A percentile compares a stretch with the other conserved stretches of the same genome.
Evolutionary conservation across 2,329 filamentous ascomycete genomes (phyloP).

Genomic region (Diplodia corticola): DNA sequence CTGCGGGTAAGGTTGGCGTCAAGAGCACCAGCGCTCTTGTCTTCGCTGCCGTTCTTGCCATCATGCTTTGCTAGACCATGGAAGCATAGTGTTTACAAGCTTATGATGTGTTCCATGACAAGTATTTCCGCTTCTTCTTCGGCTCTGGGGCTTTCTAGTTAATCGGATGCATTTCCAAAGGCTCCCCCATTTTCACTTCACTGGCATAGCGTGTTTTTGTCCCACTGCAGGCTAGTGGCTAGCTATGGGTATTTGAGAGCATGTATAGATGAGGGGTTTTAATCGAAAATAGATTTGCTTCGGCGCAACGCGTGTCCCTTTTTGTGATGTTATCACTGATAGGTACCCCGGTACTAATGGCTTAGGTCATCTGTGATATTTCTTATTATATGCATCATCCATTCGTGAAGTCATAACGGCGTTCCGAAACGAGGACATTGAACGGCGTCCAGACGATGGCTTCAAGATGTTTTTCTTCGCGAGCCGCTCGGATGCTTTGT

Average conservation of each 20-base stretch:
- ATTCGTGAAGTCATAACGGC: too few species aligned
- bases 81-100: conserved; percentile 17
- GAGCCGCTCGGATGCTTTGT: too few species aligned
- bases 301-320: not conserved
- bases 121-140: conserved; percentile 8
- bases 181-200: not conserved
- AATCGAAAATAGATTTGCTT: conserved; percentile 12
- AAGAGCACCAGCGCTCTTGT: conserved; percentile 22
- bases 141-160: conserved; percentile 11
- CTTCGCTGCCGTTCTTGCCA: conserved; percentile 20
- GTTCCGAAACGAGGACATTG: too few species aligned
- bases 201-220: not conserved
- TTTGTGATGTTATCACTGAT: not conserved
- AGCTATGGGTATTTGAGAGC: not conserved
- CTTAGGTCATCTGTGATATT: too few species aligned
- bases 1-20: conserved; percentile 21
- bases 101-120: conserved; percentile 17
- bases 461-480: too few species aligned
- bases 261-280: conserved; percentile 18
- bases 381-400: too few species aligned
- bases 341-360: not conserved
- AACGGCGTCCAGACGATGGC: too few species aligned
- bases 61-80: conserved; percentile 22
- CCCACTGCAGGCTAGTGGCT: conserved; percentile 14
- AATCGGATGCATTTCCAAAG: not conserved